Percentiles rank a stretch among this genome's conserved stretches.
phyloP scores from a whole-genome alignment of 306 rosid genomes.

The Casuarina glauca region DNA sequence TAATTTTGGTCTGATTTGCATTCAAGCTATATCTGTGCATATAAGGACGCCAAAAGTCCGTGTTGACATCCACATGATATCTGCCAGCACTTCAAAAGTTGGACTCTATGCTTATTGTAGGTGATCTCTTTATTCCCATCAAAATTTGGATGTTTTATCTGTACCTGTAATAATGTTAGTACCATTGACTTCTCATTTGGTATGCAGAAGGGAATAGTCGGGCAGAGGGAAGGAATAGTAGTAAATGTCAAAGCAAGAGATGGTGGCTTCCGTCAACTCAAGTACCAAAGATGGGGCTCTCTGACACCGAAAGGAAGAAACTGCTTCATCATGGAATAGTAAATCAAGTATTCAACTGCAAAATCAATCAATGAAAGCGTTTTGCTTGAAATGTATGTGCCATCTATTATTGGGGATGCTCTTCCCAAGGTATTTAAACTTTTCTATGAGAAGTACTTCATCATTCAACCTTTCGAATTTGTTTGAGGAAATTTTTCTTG shows the following conservation, averaged over 20 bases:
- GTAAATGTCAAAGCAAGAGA: too few species aligned
- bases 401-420: constrained; percentile 59
- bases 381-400: too few species aligned
- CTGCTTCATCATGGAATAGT: constrained; percentile 77
- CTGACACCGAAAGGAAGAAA: too few species aligned
- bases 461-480: too few species aligned
- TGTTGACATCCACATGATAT: constrained; percentile 83
- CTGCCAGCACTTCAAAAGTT: constrained; percentile 95
- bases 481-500: too few species aligned
- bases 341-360: constrained; percentile 84
- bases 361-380: constrained; percentile 79
- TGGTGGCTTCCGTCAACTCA: constrained; percentile 1
- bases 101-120: constrained; percentile 92
- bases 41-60: constrained; percentile 95
- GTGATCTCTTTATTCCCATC: constrained; percentile 39
- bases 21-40: constrained; percentile 42
- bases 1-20: constrained; percentile 9
- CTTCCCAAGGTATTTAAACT: constrained; percentile 65
- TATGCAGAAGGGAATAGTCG: too few species aligned
- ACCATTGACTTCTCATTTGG: constrained; percentile 15
- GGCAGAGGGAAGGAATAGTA: too few species aligned
- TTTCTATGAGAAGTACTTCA: background rate
- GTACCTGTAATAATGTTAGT: constrained; percentile 2
- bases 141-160: constrained; percentile 12
- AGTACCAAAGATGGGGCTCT: constrained; percentile 76